A percentile compares a stretch with the other conserved stretches of the same genome.
Evolutionary conservation across 1,139 yeast species (phyloP).

Genomic region (Zygoascus sp.): DNA sequence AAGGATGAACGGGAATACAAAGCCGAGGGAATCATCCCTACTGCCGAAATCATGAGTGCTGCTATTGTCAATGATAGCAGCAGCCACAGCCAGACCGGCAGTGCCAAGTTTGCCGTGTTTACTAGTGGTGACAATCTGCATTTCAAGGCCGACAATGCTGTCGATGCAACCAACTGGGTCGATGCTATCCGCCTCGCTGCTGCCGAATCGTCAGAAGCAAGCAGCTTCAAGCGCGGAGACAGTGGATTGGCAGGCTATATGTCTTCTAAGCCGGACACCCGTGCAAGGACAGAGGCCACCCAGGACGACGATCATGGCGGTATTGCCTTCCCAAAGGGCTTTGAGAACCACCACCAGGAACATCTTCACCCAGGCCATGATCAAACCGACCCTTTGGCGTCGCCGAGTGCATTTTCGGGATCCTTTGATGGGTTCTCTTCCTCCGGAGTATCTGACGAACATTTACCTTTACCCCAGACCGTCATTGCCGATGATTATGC

Average conservation of each 20-base stretch:
- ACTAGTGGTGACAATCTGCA: constrained; percentile 44
- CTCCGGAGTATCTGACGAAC: constrained; percentile 8
- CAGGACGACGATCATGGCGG: constrained; percentile 3
- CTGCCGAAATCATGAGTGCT: constrained; percentile 38
- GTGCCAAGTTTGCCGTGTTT: constrained; percentile 41
- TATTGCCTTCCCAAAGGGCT: constrained; percentile 7
- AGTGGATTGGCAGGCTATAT: background rate
- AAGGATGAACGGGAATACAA: constrained; percentile 55
- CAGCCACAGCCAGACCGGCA: background rate
- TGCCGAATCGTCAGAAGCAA: constrained; percentile 26
- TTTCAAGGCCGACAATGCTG: constrained; percentile 39
- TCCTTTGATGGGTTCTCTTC: constrained; percentile 8
- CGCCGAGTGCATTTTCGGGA: constrained; percentile 11
- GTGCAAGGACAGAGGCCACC: background rate
- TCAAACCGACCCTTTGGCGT: background rate
- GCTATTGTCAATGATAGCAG: constrained; percentile 36
- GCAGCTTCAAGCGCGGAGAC: constrained; percentile 26
- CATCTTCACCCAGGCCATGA: background rate
- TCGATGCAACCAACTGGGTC: constrained; percentile 44
- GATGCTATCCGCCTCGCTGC: constrained; percentile 35
- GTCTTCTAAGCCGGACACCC: background rate
- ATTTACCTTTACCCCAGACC: background rate
- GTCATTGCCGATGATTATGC: background rate
- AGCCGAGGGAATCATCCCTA: constrained; percentile 46
- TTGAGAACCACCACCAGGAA: constrained; percentile 2